Evolutionary conservation across 306 rosid genomes (phyloP).

Genomic region (Corylus heterophylla): DNA sequence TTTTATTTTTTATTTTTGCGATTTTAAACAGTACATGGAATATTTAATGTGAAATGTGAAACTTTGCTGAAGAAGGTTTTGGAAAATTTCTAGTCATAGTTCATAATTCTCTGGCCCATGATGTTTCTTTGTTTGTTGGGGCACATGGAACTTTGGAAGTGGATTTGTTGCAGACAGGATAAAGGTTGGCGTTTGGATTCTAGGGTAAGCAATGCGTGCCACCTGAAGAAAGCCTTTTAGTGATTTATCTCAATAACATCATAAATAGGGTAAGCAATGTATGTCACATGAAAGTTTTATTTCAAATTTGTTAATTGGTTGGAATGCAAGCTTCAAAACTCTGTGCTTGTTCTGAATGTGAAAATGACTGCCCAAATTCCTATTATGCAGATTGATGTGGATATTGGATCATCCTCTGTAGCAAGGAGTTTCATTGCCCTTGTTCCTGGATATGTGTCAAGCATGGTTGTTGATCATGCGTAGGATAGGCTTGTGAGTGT

Average conservation of each 20-base stretch:
- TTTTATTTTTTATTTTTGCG: neutral
- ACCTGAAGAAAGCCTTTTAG: too few species aligned
- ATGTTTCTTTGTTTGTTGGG: neutral
- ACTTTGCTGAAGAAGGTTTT: neutral
- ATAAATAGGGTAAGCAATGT: neutral
- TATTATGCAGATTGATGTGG: neutral
- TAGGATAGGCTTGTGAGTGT: too few species aligned
- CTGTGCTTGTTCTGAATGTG: neutral
- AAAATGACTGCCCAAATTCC: constrained; percentile 11
- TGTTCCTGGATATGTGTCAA: neutral
- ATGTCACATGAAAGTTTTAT: neutral
- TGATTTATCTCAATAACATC: too few species aligned
- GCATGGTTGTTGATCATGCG: too few species aligned
- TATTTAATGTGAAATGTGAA: constrained; percentile 9
- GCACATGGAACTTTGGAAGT: too few species aligned
- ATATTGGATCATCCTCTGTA: constrained; percentile 80
- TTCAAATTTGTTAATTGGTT: neutral
- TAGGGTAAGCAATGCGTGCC: too few species aligned
- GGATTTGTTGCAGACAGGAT: too few species aligned
- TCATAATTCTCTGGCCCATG: neutral
- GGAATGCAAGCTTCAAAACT: neutral
- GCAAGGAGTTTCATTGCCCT: constrained; percentile 91
- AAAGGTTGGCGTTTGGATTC: too few species aligned
- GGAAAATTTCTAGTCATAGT: neutral
- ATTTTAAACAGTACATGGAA: neutral